phyloP scores from a whole-genome alignment of 2,329 filamentous ascomycete genomes.

The Cercospora canescens region DNA sequence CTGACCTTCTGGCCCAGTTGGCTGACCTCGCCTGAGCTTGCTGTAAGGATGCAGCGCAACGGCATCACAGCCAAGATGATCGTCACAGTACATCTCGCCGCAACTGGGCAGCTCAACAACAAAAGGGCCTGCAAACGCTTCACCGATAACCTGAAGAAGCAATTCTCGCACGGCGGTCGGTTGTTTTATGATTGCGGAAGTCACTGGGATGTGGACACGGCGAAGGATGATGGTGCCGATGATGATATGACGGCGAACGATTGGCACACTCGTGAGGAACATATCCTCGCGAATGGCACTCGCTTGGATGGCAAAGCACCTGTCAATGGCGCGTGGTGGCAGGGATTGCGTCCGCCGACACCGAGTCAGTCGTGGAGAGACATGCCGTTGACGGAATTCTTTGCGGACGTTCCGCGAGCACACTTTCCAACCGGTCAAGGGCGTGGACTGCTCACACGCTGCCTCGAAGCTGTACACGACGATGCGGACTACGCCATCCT shows the following conservation, averaged over 20 bases:
- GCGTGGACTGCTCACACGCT: not conserved
- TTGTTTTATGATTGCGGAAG: not conserved
- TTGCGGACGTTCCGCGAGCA: not conserved
- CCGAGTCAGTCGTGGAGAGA: not conserved
- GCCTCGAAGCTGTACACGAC: not conserved
- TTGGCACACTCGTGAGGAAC: not conserved
- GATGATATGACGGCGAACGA: not conserved
- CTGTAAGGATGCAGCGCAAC: not conserved
- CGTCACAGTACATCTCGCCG: not conserved
- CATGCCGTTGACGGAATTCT: not conserved
- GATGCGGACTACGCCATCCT: not conserved
- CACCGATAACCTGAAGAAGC: not conserved
- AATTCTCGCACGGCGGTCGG: not conserved
- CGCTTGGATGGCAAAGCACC: not conserved
- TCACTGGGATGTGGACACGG: not conserved
- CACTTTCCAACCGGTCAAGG: not conserved
- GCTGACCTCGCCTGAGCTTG: not conserved
- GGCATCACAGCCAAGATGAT: not conserved
- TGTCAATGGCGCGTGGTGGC: not conserved
- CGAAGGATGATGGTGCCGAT: not conserved
- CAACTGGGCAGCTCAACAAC: not conserved
- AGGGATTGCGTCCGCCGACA: not conserved
- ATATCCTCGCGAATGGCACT: not conserved
- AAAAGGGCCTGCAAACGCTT: not conserved
- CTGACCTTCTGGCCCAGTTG: not conserved